Evolutionary conservation across 768 basidiomycete genomes (phyloP).

Genomic region (Suillus subaureus): DNA sequence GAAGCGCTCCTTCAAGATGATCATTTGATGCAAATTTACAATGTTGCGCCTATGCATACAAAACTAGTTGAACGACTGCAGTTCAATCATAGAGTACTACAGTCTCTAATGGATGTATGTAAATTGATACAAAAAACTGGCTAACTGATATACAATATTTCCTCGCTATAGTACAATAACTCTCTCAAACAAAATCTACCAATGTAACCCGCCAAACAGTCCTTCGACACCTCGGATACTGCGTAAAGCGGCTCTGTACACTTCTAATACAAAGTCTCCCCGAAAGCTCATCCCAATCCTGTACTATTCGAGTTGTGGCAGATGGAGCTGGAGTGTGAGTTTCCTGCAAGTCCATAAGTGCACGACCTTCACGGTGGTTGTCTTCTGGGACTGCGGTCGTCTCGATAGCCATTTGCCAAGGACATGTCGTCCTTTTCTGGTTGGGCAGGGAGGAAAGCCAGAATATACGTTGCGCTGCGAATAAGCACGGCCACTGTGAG

Average conservation of each 20-base stretch:
- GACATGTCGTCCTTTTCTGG: not conserved
- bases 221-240: slow-evolving; percentile 27
- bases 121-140: slow-evolving; percentile 15
- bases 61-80: not conserved
- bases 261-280: slow-evolving; percentile 30
- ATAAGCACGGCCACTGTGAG: slow-evolving; percentile 22
- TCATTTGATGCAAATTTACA: not conserved
- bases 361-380: slow-evolving; percentile 20
- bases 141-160: not conserved
- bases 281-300: slow-evolving; percentile 36
- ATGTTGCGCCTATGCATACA: not conserved
- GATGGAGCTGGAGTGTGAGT: not conserved
- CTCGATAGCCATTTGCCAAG: not conserved
- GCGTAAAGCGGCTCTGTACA: slow-evolving; percentile 23
- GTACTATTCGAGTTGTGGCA: slow-evolving; percentile 15
- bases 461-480: slow-evolving; percentile 32
- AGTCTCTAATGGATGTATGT: not conserved
- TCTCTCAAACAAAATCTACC: not conserved
- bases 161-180: not conserved
- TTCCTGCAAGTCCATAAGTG: slow-evolving; percentile 28
- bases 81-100: not conserved
- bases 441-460: slow-evolving; percentile 25
- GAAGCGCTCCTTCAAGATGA: too few species aligned
- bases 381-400: not conserved
- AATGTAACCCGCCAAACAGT: slow-evolving; percentile 25